phyloP scores from a whole-genome alignment of 2,329 filamentous ascomycete species.

The Ceratocystis cubensis region DNA sequence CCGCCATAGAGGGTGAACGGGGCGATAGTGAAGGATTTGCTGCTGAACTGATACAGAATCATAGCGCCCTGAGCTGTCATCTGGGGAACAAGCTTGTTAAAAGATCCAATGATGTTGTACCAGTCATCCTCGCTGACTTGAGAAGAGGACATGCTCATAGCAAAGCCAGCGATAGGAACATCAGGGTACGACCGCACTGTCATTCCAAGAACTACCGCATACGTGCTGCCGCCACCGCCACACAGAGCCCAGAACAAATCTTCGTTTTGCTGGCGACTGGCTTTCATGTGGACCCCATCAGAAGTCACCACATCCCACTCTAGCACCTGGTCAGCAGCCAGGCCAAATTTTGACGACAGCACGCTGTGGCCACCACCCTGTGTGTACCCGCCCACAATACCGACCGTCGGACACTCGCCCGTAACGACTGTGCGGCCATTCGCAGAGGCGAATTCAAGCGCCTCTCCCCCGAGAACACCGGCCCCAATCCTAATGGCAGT shows the following conservation, averaged over 20 bases:
- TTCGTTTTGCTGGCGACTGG: conserved; percentile 35
- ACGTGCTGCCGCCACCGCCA: conserved; percentile 48
- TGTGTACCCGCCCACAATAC: conserved; percentile 46
- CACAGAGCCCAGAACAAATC: conserved; percentile 53
- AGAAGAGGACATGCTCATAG: conserved; percentile 32
- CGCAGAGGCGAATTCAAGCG: conserved; percentile 38
- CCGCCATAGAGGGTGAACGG: conserved; percentile 38
- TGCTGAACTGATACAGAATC: conserved; percentile 38
- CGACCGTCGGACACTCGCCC: conserved; percentile 44
- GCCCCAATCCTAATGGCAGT: conserved; percentile 43
- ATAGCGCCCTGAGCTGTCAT: conserved; percentile 40
- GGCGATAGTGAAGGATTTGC: conserved; percentile 35
- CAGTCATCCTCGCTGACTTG: conserved; percentile 31
- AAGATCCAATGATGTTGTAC: conserved; percentile 37
- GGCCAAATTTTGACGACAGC: conserved; percentile 41
- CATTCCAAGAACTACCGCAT: conserved; percentile 43
- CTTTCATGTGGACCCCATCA: conserved; percentile 36
- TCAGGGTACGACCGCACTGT: conserved; percentile 40
- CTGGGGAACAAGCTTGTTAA: conserved; percentile 31
- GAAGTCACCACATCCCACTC: conserved; percentile 45
- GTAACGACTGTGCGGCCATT: conserved; percentile 39
- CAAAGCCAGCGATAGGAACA: conserved; percentile 32
- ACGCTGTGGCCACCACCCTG: conserved; percentile 49
- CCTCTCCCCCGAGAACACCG: conserved; percentile 41
- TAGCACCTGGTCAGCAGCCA: conserved; percentile 48